Evolutionary conservation across 1,139 yeast species (phyloP).

Genomic region (Geotrichum citri-aurantii): DNA sequence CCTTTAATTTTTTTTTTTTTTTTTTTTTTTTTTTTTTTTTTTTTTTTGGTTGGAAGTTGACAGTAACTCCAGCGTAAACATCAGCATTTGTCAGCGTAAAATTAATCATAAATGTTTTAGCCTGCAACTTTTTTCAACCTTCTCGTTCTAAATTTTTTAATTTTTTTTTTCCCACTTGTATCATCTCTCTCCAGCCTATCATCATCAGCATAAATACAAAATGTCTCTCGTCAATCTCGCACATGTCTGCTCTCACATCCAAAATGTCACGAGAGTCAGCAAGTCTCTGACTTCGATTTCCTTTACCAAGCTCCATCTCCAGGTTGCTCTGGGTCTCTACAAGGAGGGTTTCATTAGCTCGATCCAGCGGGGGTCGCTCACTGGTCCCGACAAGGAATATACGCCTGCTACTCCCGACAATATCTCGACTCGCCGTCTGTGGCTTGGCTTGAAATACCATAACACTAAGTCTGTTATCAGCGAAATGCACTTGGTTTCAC

Average conservation of each 20-base stretch:
- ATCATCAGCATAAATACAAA: slow-evolving; percentile 8
- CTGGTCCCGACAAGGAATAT: slow-evolving; percentile 77
- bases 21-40: no score
- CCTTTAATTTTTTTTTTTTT: no score
- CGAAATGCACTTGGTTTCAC: slow-evolving; percentile 67
- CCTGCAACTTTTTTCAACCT: background rate
- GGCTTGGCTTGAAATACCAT: slow-evolving; percentile 89
- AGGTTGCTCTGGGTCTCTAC: slow-evolving; percentile 76
- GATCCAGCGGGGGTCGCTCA: slow-evolving; percentile 77
- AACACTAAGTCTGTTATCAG: slow-evolving; percentile 72
- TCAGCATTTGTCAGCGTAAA: background rate
- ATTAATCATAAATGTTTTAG: background rate
- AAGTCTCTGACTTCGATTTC: slow-evolving; percentile 76
- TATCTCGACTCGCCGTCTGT: slow-evolving; percentile 75
- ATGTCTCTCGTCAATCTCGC: slow-evolving; percentile 88
- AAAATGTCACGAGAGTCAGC: slow-evolving; percentile 77
- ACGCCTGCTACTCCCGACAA: slow-evolving; percentile 86
- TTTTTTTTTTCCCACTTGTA: background rate
- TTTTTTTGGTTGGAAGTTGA: background rate
- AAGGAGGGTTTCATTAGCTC: slow-evolving; percentile 85
- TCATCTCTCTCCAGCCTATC: background rate
- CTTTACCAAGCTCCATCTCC: slow-evolving; percentile 74
- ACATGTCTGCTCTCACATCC: slow-evolving; percentile 80
- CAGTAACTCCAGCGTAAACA: background rate
- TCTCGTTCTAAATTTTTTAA: background rate